A percentile compares a stretch with the other conserved stretches of the same genome.
Evolutionary conservation across 352 stramenopile species (phyloP).

Genomic region (Phytophthora hybrid): DNA sequence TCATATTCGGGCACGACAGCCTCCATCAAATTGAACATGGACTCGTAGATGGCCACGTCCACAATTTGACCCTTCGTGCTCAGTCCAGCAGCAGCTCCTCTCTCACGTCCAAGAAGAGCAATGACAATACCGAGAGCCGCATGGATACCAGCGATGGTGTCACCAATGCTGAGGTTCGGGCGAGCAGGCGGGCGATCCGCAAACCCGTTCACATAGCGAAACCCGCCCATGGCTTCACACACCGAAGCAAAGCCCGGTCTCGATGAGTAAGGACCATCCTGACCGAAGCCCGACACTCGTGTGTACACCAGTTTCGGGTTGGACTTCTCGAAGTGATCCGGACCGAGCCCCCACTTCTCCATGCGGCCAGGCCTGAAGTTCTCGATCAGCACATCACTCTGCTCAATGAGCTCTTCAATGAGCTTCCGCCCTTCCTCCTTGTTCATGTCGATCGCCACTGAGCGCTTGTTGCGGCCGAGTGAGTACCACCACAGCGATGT

Average conservation of each 20-base stretch:
- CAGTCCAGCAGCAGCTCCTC: slow-evolving; percentile 32
- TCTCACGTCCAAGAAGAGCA: slow-evolving; percentile 78
- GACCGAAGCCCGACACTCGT: slow-evolving; percentile 85
- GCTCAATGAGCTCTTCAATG: slow-evolving; percentile 73
- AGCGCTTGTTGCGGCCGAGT: slow-evolving; percentile 89
- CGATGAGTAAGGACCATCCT: slow-evolving; percentile 83
- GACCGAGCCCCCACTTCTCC: slow-evolving; percentile 88
- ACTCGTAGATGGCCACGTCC: slow-evolving; percentile 90
- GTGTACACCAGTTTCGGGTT: slow-evolving; percentile 90
- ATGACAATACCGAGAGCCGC: slow-evolving; percentile 84
- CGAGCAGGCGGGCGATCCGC: slow-evolving; percentile 77
- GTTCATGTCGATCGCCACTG: slow-evolving; percentile 85
- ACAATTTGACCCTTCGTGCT: slow-evolving; percentile 74
- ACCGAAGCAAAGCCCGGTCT: slow-evolving; percentile 86
- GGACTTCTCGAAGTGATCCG: slow-evolving; percentile 68
- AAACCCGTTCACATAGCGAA: slow-evolving; percentile 90
- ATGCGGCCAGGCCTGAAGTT: slow-evolving; percentile 91
- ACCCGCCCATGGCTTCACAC: slow-evolving; percentile 89
- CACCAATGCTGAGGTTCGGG: slow-evolving; percentile 85
- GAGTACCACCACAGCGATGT: slow-evolving; percentile 93
- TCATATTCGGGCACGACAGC: slow-evolving; percentile 87
- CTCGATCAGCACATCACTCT: slow-evolving; percentile 90
- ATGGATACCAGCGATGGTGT: slow-evolving; percentile 88
- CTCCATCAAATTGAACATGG: slow-evolving; percentile 90
- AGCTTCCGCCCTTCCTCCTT: slow-evolving; percentile 67